Conservation (phyloP, 352 stramenopile genomes). For the Phytopythium mirpurense region DNA sequence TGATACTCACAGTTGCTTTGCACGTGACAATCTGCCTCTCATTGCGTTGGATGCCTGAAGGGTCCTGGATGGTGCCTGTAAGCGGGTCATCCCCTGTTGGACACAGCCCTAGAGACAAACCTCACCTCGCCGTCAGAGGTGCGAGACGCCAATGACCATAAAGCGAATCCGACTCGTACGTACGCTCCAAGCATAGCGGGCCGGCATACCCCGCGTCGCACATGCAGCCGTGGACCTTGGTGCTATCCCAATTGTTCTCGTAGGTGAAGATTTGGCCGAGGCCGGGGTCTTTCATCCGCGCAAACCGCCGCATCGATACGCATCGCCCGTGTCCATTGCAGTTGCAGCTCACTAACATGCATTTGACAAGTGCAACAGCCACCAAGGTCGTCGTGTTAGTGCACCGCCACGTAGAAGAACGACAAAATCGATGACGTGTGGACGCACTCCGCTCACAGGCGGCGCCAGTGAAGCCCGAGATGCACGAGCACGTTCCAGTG, state of each 20-base stretch:
- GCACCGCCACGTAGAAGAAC: neutral
- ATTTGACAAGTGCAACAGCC: neutral
- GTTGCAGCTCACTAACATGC: constrained; percentile 45
- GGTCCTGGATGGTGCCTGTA: constrained; percentile 63
- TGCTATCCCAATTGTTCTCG: constrained; percentile 72
- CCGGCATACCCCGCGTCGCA: constrained; percentile 80
- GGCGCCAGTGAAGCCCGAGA: constrained; percentile 66
- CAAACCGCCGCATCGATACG: constrained; percentile 59
- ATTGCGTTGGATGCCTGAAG: constrained; percentile 59
- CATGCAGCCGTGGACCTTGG: constrained; percentile 82
- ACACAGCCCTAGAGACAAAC: constrained; percentile 41
- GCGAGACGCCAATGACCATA: neutral
- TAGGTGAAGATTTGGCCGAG: constrained; percentile 44
- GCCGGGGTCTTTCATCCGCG: constrained; percentile 56
- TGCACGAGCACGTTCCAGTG: constrained; percentile 57
- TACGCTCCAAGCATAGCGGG: constrained; percentile 64
- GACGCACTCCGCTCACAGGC: constrained; percentile 71
- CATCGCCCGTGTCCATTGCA: constrained; percentile 83
- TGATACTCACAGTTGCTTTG: constrained; percentile 57
- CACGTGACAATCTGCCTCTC: constrained; percentile 64
- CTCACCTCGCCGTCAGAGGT: neutral
- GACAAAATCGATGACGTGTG: neutral
- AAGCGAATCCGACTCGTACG: constrained; percentile 1
- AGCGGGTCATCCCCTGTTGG: constrained; percentile 83
- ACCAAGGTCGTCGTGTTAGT: neutral